These are phyloP conservation scores for Blastobotrys arbuscula DNA, from an alignment of 1,139 yeast species.

Conservation along the genomic window DNA sequence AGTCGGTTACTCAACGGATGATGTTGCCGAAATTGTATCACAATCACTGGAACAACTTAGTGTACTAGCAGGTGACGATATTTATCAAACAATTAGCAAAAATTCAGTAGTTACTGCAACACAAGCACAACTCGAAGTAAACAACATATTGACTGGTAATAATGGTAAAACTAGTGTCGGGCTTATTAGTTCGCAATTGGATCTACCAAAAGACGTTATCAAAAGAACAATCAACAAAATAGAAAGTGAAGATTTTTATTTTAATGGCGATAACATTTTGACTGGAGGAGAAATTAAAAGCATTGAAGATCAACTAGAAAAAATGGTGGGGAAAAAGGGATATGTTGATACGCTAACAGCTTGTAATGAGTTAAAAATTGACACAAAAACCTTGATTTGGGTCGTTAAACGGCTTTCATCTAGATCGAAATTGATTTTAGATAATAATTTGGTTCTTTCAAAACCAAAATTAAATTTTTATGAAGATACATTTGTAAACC, in stretches of 20 bases:
- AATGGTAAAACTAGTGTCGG: slow-evolving; percentile 20
- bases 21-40: slow-evolving; percentile 18
- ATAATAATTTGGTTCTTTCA: neutral
- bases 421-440: neutral
- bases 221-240: neutral
- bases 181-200: slow-evolving; percentile 18
- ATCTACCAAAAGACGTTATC: slow-evolving; percentile 15
- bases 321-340: neutral
- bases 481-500: neutral
- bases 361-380: slow-evolving; percentile 6
- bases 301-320: neutral
- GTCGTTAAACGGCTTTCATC: neutral
- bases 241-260: slow-evolving; percentile 1
- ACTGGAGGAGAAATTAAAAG: slow-evolving; percentile 11
- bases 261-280: slow-evolving; percentile 13
- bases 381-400: slow-evolving; percentile 11
- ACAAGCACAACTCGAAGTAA: slow-evolving; percentile 19
- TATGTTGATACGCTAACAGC: slow-evolving; percentile 5
- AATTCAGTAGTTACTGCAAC: slow-evolving; percentile 20
- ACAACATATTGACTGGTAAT: slow-evolving; percentile 12
- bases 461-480: neutral
- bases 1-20: slow-evolving; percentile 17
- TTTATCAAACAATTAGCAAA: slow-evolving; percentile 17
- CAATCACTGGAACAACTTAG: slow-evolving; percentile 15
- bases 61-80: slow-evolving; percentile 16